These are phyloP conservation scores for Diplotaxis tenuifolia DNA, from an alignment of 345 rosid genomes.

Conservation along the genomic window DNA sequence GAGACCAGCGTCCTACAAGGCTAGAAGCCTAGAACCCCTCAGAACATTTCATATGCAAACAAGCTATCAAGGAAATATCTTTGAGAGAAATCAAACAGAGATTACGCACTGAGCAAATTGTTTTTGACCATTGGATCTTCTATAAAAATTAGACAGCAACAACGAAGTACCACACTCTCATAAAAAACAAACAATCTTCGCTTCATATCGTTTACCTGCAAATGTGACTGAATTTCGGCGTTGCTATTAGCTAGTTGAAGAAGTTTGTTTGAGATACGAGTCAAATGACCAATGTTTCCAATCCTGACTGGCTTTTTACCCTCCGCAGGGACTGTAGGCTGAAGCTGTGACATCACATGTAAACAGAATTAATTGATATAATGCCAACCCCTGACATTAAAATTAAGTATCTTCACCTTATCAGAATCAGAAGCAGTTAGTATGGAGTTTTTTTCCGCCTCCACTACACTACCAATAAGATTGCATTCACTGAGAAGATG, in stretches of 20 bases:
- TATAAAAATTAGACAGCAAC: background rate
- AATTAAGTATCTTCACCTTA: slow-evolving; percentile 50
- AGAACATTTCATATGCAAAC: background rate
- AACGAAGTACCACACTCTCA: background rate
- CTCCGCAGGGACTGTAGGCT: slow-evolving; percentile 78
- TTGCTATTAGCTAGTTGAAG: slow-evolving; percentile 66
- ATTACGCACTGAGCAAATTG: background rate
- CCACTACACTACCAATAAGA: slow-evolving; percentile 73
- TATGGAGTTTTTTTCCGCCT: slow-evolving; percentile 54
- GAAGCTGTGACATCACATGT: slow-evolving; percentile 37
- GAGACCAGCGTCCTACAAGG: slow-evolving; percentile 3
- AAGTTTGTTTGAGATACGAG: slow-evolving; percentile 83
- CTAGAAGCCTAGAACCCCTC: background rate
- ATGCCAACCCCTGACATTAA: slow-evolving; percentile 14
- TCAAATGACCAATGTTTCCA: slow-evolving; percentile 88
- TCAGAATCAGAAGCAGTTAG: slow-evolving; percentile 49
- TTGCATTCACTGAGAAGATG: slow-evolving; percentile 75
- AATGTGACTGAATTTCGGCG: slow-evolving; percentile 54
- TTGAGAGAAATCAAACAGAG: background rate
- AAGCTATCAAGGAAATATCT: slow-evolving; percentile 9
- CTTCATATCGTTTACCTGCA: slow-evolving; percentile 58
- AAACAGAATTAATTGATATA: slow-evolving; percentile 20
- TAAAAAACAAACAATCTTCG: slow-evolving; percentile 4
- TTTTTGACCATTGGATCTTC: background rate
- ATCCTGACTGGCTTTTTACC: slow-evolving; percentile 64